phyloP scores from a whole-genome alignment of 2,329 filamentous ascomycete genomes.

The Arthrobotrys iridis region DNA sequence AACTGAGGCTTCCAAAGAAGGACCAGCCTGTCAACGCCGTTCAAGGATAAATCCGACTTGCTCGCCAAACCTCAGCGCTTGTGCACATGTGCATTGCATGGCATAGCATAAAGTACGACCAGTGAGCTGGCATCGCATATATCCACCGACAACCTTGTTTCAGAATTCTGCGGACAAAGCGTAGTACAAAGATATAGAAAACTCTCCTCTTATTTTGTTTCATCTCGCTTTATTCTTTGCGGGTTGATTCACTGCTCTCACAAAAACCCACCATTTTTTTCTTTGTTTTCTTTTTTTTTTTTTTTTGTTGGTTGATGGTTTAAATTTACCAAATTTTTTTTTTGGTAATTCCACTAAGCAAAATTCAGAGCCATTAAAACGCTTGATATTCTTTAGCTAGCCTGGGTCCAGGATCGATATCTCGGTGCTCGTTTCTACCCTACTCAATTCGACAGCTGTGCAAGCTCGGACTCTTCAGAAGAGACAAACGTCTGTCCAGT shows the following conservation, averaged over 20 bases:
- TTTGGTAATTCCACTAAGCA: too few relatives aligned
- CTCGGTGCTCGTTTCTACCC: too few relatives aligned
- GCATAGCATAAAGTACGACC: neutral
- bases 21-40: neutral
- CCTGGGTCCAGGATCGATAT: neutral
- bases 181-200: neutral
- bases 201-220: neutral
- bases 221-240: neutral
- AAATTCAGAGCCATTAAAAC: too few relatives aligned
- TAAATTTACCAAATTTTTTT: too few relatives aligned
- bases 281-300: too few relatives aligned
- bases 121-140: conserved; percentile 20
- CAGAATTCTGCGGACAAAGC: neutral
- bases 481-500: neutral
- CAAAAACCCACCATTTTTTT: too few relatives aligned
- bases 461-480: neutral
- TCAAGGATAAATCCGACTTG: neutral
- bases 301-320: too few relatives aligned
- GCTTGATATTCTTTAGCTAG: neutral
- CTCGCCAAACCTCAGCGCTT: neutral
- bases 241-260: too few relatives aligned
- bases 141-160: neutral
- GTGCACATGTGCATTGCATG: neutral
- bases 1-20: neutral
- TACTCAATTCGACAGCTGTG: neutral